A percentile compares a stretch with the other conserved stretches of the same genome.
These are phyloP conservation scores for Echites panduratus DNA, from an alignment of 257 asterid genomes.

Conservation along the genomic window DNA sequence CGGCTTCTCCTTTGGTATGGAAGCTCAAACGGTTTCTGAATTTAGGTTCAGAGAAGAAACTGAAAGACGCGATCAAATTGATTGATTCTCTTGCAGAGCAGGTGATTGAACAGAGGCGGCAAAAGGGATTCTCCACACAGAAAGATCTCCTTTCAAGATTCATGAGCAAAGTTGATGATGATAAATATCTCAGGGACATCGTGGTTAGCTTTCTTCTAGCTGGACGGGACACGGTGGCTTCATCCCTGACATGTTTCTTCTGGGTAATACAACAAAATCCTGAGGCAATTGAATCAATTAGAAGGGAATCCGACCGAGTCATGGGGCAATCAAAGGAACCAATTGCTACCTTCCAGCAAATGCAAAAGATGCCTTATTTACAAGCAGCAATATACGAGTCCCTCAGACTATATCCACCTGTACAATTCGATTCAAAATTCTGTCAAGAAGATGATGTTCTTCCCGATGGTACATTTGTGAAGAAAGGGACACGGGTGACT, in stretches of 20 bases:
- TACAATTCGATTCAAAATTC: conserved; percentile 76
- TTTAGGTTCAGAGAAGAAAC: conserved; percentile 54
- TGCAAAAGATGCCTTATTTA: conserved; percentile 46
- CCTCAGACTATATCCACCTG: conserved; percentile 69
- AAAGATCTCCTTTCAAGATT: conserved; percentile 49
- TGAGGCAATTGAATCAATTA: conserved; percentile 14
- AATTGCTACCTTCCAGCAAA: conserved; percentile 25
- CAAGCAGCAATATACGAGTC: conserved; percentile 69
- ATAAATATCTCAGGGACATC: conserved; percentile 55
- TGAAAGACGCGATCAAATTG: conserved; percentile 42
- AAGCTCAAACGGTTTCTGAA: conserved; percentile 50
- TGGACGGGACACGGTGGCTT: conserved; percentile 71
- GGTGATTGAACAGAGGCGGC: conserved; percentile 27
- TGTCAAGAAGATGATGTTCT: conserved; percentile 47
- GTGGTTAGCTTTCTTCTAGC: conserved; percentile 69
- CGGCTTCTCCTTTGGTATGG: conserved; percentile 59
- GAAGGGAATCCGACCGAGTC: conserved; percentile 28
- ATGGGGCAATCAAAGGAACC: conserved; percentile 20
- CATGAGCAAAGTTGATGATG: conserved; percentile 43
- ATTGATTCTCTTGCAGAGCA: conserved; percentile 33
- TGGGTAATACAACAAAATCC: conserved; percentile 35
- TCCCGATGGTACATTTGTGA: conserved; percentile 51
- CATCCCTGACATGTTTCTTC: conserved; percentile 61
- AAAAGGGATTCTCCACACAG: conserved; percentile 16
- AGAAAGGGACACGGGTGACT: conserved; percentile 41